phyloP scores from a whole-genome alignment of 306 rosid genomes.

The Erythrophleum fordii region DNA sequence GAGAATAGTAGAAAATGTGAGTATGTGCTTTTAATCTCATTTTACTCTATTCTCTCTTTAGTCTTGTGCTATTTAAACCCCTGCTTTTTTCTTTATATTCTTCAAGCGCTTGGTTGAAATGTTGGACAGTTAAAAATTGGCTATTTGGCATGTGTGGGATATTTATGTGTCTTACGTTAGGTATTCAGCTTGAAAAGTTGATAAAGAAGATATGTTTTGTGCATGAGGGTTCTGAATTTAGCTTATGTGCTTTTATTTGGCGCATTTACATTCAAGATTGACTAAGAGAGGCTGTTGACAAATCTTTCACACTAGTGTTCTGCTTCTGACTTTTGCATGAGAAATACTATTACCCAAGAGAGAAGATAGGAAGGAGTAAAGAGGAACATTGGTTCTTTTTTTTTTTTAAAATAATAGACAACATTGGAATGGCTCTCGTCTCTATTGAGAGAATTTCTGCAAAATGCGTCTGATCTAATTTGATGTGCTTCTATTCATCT shows the following conservation, averaged over 20 bases:
- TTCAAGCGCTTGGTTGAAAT: too few species aligned
- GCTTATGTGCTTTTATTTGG: too few species aligned
- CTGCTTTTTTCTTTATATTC: too few species aligned
- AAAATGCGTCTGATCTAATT: not conserved
- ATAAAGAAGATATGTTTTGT: not conserved
- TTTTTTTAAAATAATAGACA: not conserved
- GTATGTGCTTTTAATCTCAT: too few species aligned
- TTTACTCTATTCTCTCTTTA: too few species aligned
- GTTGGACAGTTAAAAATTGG: not conserved
- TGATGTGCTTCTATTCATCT: not conserved
- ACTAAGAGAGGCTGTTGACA: conserved; percentile 2
- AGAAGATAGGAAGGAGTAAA: not conserved
- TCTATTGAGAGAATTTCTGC: too few species aligned
- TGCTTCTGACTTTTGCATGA: not conserved
- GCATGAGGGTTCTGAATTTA: not conserved
- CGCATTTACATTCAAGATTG: not conserved
- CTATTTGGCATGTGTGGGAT: not conserved
- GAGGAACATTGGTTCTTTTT: not conserved
- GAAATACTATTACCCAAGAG: not conserved
- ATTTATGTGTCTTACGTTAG: not conserved
- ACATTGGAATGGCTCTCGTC: not conserved
- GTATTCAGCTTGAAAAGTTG: not conserved
- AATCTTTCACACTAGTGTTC: not conserved
- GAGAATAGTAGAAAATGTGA: not conserved
- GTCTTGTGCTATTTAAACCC: too few species aligned